These are phyloP conservation scores for Lachnellula arida DNA, from an alignment of 2,329 filamentous ascomycete species.

Conservation along the genomic window DNA sequence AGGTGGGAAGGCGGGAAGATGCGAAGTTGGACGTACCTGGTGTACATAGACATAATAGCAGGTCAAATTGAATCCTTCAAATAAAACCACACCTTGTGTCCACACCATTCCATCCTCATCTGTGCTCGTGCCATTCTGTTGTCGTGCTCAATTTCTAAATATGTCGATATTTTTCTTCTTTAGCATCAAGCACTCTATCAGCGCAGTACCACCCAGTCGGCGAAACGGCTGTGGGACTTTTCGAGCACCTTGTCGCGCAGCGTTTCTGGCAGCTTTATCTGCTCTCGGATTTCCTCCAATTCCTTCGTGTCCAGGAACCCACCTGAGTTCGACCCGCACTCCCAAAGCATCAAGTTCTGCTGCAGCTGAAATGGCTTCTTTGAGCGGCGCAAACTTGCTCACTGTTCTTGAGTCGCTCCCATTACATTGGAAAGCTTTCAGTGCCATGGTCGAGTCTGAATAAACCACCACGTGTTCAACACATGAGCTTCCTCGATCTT, in stretches of 20 bases:
- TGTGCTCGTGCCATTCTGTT: background rate
- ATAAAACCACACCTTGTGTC: background rate
- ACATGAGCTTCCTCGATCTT: background rate
- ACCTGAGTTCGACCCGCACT: background rate
- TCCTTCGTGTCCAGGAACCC: background rate
- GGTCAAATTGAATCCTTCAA: background rate
- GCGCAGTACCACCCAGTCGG: background rate
- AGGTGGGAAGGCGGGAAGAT: background rate
- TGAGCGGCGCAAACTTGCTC: background rate
- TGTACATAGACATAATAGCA: background rate
- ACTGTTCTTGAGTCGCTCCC: background rate
- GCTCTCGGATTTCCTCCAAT: background rate
- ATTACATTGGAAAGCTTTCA: background rate
- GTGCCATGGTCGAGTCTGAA: background rate
- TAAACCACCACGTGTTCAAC: background rate
- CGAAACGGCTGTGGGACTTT: background rate
- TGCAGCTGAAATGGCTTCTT: background rate
- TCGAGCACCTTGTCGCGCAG: background rate
- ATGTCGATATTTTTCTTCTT: background rate
- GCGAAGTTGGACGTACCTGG: background rate
- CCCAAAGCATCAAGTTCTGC: background rate
- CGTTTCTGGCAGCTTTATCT: background rate
- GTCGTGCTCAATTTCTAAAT: background rate
- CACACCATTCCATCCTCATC: background rate
- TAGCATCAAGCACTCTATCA: background rate